Evolutionary conservation across 208 protist genomes (phyloP), one percentile per base, ranked within the genome.

Genomic region (Vickermania spadyakhi): DNA sequence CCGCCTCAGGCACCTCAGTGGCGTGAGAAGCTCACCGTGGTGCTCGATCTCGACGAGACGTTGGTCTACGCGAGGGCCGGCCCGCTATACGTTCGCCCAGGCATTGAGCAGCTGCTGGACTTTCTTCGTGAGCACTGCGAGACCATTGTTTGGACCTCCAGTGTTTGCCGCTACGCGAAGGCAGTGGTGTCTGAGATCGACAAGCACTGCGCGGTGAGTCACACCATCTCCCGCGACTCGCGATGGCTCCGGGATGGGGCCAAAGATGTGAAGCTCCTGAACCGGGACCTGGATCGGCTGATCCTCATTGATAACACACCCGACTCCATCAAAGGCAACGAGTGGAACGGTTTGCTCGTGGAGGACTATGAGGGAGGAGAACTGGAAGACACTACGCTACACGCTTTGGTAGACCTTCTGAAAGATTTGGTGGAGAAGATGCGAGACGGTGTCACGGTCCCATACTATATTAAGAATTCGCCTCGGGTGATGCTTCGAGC

Each of bases 221-320:
- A 96, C 72, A 79, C 73, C 26, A 75, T 96, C 31, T 90, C 81
- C 64, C 75, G 90, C 45, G 77, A 94, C 70, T 77, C 68, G 31
- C 63, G 67, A 28, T 94, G 87, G 88, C 89, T 86, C 57, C 73
- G 68, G 41, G 74, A 72, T 18, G 66, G 60, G 2, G 75, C 81
- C 26, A 96, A 96, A 67, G 87, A 96, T 51, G 70, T 96, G 31
- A 71, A 58, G 14, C 68, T 93, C 18, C 76, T 96, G 31, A 87
- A 87, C 22, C 81, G 91, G 18, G 78, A 91, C 56, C 63, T 87
- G 30, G 71, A 75, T 49, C 76, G 58, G 13, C 86, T 73, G 28
- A 79, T 96, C 70, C 83, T 96, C 45, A 77, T 96, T 29, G 91
- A 96, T 57, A 96, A 96, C 71, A 96, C 91, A 2, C 88, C 88